Evolutionary conservation across 768 basidiomycete genomes (phyloP), one percentile per base, ranked within the genome.

Genomic region (Calocera viscosa): DNA sequence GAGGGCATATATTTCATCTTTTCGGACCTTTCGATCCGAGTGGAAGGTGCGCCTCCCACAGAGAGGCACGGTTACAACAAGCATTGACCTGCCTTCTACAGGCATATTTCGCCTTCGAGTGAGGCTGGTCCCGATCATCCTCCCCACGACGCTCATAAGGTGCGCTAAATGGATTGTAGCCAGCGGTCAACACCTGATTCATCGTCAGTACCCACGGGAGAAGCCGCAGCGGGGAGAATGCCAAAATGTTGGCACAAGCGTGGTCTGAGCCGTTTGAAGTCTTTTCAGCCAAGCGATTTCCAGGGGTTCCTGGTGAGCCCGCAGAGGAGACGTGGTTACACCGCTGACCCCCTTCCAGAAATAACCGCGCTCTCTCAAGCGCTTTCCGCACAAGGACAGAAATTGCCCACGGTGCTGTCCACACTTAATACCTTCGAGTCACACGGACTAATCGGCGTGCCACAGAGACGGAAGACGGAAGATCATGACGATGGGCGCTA

Each of bases 1-100:
- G 82, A 84, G 64, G 94, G 94, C 7, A 88, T 96, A 69, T 97
- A 92, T 77, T 97, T 96, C 79, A 86, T 96, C 69, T 92, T 94
- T 78, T 92, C 93, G 75, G 94, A 96, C 77, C 78, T 97, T 65
- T 93, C 91, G 53, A 89, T 97, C 63, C 84, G 94, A 67, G 94
- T 91, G 22, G 94, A 97, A 83, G 91, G 90, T 88, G 19, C 28
- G 34, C 12, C 40, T 17, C 34, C 1, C 8, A 22, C 17, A 28
- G 34, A 38, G 5, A 5, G 16, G 7, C 53, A 16, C 14, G 7
- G 53, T 60, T 28, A 3, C 53, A 16, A 60, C 8, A 2, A 3
- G 8, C 11, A 11, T 63, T 65, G 65, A 30, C 38, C 30, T 69
- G 1, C 19, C 5, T 68, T 22, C 63, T 22, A 63, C 72, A 91